Percentiles rank a stretch among this genome's conserved stretches.
These are phyloP conservation scores for Begonia loranthoides DNA, from an alignment of 306 rosid genomes.

Conservation along the genomic window DNA sequence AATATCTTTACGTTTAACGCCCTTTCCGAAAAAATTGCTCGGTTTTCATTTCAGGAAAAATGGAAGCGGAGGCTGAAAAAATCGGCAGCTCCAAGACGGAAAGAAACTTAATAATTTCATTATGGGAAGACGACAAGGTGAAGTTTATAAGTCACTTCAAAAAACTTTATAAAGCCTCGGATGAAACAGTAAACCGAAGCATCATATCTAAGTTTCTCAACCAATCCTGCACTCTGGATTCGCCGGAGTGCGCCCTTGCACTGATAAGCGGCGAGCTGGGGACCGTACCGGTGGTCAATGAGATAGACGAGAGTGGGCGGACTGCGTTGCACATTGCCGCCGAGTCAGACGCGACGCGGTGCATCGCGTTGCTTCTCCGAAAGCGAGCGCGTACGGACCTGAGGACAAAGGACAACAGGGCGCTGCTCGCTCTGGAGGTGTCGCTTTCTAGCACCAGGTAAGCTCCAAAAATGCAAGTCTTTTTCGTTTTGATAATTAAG, in stretches of 20 bases:
- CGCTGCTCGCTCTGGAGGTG: constrained; percentile 26
- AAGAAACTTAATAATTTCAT: constrained; percentile 10
- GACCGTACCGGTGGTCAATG: constrained; percentile 17
- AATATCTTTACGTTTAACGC: background rate
- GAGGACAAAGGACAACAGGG: constrained; percentile 20
- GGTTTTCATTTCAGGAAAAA: background rate
- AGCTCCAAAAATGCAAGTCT: constrained; percentile 10
- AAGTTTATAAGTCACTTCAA: constrained; percentile 11
- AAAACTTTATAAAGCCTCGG: constrained; percentile 1
- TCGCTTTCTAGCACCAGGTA: constrained; percentile 28
- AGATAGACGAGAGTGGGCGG: constrained; percentile 16
- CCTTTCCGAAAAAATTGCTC: background rate
- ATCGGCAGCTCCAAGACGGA: constrained; percentile 4
- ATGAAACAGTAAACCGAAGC: constrained; percentile 13
- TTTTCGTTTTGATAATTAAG: constrained; percentile 13
- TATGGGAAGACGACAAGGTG: constrained; percentile 11
- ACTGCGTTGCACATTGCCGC: constrained; percentile 31
- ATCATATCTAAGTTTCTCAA: constrained; percentile 21
- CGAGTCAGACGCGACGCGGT: constrained; percentile 19
- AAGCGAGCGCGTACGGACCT: constrained; percentile 30
- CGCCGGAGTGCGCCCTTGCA: constrained; percentile 21
- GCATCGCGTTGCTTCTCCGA: constrained; percentile 25
- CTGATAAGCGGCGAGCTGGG: constrained; percentile 24
- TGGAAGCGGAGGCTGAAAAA: background rate
- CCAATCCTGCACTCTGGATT: constrained; percentile 28